These are phyloP conservation scores for Zygotorulaspora chibaensis DNA, from an alignment of 805 yeast species.

Conservation along the genomic window DNA sequence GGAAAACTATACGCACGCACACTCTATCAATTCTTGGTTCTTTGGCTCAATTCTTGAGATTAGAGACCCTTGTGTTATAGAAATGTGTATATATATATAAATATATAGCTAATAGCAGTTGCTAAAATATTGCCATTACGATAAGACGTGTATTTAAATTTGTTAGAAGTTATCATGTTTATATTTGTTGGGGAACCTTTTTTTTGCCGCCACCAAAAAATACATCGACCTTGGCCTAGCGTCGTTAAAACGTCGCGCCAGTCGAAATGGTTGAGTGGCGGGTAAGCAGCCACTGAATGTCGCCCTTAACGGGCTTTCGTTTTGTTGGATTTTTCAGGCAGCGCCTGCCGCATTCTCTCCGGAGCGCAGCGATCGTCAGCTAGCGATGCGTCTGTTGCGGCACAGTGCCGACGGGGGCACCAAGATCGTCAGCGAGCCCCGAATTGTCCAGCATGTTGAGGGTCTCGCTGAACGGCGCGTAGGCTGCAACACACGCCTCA, in stretches of 20 bases:
- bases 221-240: background rate
- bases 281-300: background rate
- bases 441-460: constrained; percentile 2
- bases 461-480: constrained; percentile 4
- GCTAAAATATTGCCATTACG: background rate
- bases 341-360: background rate
- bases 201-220: constrained; percentile 1
- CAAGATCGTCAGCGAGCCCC: constrained; percentile 8
- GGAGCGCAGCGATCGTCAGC: background rate
- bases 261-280: constrained; percentile 1
- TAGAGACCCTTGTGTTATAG: background rate
- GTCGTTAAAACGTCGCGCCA: background rate
- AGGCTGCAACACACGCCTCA: constrained; percentile 1
- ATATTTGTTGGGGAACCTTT: constrained; percentile 1
- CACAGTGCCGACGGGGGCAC: background rate
- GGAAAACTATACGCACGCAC: too few species aligned
- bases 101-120: background rate
- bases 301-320: background rate
- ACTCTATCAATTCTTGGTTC: background rate
- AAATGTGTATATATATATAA: background rate
- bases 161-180: background rate
- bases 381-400: background rate
- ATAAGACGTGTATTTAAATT: background rate
- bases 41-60: background rate
- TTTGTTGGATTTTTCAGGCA: background rate